A percentile compares a stretch with the other conserved stretches of the same genome.
These are phyloP conservation scores for Bipolaris sorokiniana DNA, from an alignment of 2,329 filamentous ascomycete species.

Conservation along the genomic window DNA sequence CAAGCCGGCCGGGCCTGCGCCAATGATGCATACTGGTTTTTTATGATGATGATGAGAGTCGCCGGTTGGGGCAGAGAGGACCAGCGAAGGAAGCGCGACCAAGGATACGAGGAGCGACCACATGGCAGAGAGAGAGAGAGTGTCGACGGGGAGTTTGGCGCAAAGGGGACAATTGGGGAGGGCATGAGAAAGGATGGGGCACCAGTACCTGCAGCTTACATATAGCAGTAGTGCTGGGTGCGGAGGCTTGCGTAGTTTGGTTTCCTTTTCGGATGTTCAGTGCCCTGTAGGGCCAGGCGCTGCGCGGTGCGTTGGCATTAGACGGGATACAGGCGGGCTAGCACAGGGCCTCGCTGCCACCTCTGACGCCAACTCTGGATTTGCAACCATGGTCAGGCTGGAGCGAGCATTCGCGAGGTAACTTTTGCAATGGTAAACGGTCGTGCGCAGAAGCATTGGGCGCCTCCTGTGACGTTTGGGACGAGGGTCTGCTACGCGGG, in stretches of 20 bases:
- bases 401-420: constrained; percentile 25
- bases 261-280: constrained; percentile 13
- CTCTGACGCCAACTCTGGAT: constrained; percentile 35
- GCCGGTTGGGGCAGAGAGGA: constrained; percentile 34
- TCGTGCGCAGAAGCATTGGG: constrained; percentile 38
- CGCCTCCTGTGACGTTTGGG: constrained; percentile 37
- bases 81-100: constrained; percentile 31
- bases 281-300: constrained; percentile 31
- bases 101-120: constrained; percentile 33
- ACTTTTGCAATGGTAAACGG: constrained; percentile 22
- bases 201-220: constrained; percentile 32
- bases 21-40: constrained; percentile 47
- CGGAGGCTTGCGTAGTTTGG: constrained; percentile 16
- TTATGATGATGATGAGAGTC: constrained; percentile 28
- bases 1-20: constrained; percentile 47
- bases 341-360: constrained; percentile 28
- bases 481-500: constrained; percentile 21
- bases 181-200: constrained; percentile 23
- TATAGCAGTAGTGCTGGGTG: constrained; percentile 17
- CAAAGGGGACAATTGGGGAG: constrained; percentile 5
- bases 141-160: not conserved
- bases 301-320: constrained; percentile 48
- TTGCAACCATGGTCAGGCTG: constrained; percentile 30
- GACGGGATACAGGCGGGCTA: constrained; percentile 28
- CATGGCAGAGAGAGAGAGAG: constrained; percentile 13